Evolutionary conservation across 2,329 filamentous ascomycete species (phyloP).

Genomic region (Incumbomyces delicatus): DNA sequence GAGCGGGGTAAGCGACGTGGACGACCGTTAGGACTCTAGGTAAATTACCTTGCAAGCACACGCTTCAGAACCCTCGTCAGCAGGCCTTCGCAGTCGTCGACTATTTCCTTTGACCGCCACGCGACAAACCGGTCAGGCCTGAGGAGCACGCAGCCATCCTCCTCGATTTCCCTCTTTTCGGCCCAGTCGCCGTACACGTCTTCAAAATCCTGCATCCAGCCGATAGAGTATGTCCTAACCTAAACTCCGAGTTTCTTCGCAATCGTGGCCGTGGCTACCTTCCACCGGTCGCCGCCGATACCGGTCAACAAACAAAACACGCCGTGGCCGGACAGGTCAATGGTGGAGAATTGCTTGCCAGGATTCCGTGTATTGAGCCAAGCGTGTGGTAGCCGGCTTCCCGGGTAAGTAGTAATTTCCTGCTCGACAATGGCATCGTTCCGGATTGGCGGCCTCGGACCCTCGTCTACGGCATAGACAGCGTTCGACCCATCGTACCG

Average conservation of each 20-base stretch:
- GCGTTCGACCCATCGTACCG: constrained; percentile 39
- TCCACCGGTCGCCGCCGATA: constrained; percentile 48
- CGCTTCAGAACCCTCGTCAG: too few relatives aligned
- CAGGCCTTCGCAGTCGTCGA: too few relatives aligned
- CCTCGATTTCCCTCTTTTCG: constrained; percentile 42
- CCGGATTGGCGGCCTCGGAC: constrained; percentile 21
- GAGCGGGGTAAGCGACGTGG: too few relatives aligned
- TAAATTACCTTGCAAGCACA: too few relatives aligned
- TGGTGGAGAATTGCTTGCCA: constrained; percentile 42
- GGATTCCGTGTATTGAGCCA: constrained; percentile 54
- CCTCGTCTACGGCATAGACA: constrained; percentile 38
- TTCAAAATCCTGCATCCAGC: constrained; percentile 50
- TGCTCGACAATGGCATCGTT: constrained; percentile 37
- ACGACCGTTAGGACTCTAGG: too few relatives aligned
- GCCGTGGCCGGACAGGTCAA: constrained; percentile 50
- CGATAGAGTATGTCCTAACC: constrained; percentile 44
- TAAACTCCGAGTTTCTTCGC: constrained; percentile 33
- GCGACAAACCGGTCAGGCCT: constrained; percentile 51
- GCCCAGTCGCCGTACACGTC: constrained; percentile 55
- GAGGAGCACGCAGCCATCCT: constrained; percentile 49
- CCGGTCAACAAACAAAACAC: constrained; percentile 44
- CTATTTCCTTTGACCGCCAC: too few relatives aligned
- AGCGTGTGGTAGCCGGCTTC: constrained; percentile 50
- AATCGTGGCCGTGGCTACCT: constrained; percentile 36
- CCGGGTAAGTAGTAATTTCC: constrained; percentile 46